These are phyloP conservation scores for Dothideomycetes sp. DNA, from an alignment of 2,329 filamentous ascomycete genomes.

Conservation along the genomic window DNA sequence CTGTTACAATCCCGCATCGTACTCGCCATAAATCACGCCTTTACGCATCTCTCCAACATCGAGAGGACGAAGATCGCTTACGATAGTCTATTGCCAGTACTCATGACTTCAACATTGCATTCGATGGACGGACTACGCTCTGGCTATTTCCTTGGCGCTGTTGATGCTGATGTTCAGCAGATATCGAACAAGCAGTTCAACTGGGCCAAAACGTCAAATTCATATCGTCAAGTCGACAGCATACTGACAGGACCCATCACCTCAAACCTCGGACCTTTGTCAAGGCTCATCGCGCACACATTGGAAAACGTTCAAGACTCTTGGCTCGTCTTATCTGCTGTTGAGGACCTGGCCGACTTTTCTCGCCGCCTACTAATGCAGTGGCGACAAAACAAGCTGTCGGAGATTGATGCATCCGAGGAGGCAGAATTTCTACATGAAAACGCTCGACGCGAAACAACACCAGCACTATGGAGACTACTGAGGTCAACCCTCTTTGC, in stretches of 20 bases:
- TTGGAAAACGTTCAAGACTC: constrained; percentile 46
- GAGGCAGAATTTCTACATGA: constrained; percentile 53
- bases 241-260: constrained; percentile 53
- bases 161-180: constrained; percentile 56
- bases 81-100: constrained; percentile 56
- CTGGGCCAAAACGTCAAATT: constrained; percentile 51
- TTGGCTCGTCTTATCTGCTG: constrained; percentile 37
- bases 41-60: constrained; percentile 55
- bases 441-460: constrained; percentile 55
- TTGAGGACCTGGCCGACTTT: constrained; percentile 59
- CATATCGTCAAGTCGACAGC: constrained; percentile 47
- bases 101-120: constrained; percentile 57
- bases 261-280: constrained; percentile 55
- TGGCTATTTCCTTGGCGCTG: constrained; percentile 60
- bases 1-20: constrained; percentile 42
- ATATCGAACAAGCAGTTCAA: constrained; percentile 43
- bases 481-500: constrained; percentile 68
- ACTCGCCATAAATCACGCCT: constrained; percentile 65
- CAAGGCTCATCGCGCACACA: constrained; percentile 53
- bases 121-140: constrained; percentile 63
- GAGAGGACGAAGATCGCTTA: constrained; percentile 52
- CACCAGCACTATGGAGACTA: constrained; percentile 63
- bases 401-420: constrained; percentile 57
- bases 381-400: constrained; percentile 67
- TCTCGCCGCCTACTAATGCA: constrained; percentile 53